Base-by-base conservation (phyloP, 306 rosid genomes). In the Prunus mira region DNA sequence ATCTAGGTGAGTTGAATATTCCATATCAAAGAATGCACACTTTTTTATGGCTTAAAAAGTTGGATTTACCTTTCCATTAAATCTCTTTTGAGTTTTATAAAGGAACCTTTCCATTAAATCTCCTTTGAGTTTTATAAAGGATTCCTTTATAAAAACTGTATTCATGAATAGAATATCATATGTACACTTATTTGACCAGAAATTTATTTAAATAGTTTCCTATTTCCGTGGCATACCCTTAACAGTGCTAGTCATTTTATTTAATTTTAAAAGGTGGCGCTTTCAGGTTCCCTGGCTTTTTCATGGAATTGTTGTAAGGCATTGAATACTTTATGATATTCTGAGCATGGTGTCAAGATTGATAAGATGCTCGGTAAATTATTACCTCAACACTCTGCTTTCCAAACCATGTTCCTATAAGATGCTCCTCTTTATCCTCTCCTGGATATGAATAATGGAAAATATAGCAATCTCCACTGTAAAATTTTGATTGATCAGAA, bases 361-460 rank as follows among this genome's bases (percentile, higher is more conserved):
- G 19, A 73, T 46, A 46, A 62, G 69, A 74, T 25, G 38, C 65
- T 72, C 18, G n/a, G 71, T 28, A 58, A 79, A 78, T 34, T 67
- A 73, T 81, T 86, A 96, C 99, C 98, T 96, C 98, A 77, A 88
- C 86, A n/a, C 99, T 96, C 64, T 55, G 86, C 68, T 84, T 88
- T 74, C 99, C 99, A 75, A 93, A 81, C 99, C 99, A 96, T 74
- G 96, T 91, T 86, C 96, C 97, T 68, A 89, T 73, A 61, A 96
- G 94, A 77, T 86, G 69, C 49, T 96, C 99, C 73, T 96, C 99
- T 82, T 79, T 91, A 76, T 96, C 98, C 62, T 96, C 98, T 77
- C 99, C 99, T 5, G 97, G 88, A 77, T 93, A 96, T 56, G 99
- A 72, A 80, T 96, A 96, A 79, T 89, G 97, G 81, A 96, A 87